Evolutionary conservation across 108 stramenopile genomes (phyloP), one percentile per base, ranked within the genome.

Genomic region (Nitzschia sp.): DNA sequence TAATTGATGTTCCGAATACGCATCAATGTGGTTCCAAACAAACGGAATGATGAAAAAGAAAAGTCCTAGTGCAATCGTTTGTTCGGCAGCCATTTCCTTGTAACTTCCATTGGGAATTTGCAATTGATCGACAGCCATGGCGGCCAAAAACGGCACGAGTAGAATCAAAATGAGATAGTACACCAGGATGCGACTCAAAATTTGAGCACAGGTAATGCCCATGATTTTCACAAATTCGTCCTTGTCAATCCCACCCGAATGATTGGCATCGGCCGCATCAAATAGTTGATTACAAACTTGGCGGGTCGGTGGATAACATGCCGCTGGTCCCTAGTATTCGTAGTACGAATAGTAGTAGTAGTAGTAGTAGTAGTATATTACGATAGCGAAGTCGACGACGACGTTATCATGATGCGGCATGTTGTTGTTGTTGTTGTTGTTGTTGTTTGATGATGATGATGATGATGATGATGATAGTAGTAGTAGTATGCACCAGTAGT

Each of bases 261-360:
- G 75, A 45, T 85, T 60, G 23, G 32, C 54, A 63, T 85, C 80
- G 31, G 59, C 67, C 3, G 80, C 80, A 19, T 77, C 75, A 60
- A 85, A 82, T 33, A 85, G 36, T 53, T 79, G 13, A 31, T 85
- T 78, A 38, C 76, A 71, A 1, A 71, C 68, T 29, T 63, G 25
- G 50, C 78, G 69, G 0, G 71, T 53, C 9, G 80, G 77, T 31
- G 80, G 84, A 21, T 72, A 80, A 55, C 79, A 82, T 19, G 85
- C 81, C 1, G 81, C 80, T 30, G 84, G 72, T 9, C 84, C 84
- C n/a, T n/a, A n/a, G n/a, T n/a, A n/a, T n/a, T n/a, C n/a, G n/a
- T n/a, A n/a, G n/a, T n/a, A n/a, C n/a, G n/a, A n/a, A n/a, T n/a
- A n/a, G n/a, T n/a, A n/a, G n/a, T n/a, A n/a, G n/a, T n/a, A n/a